These are phyloP conservation scores for Phaseolus lunatus DNA, from an alignment of 306 rosid species.

Conservation along the genomic window DNA sequence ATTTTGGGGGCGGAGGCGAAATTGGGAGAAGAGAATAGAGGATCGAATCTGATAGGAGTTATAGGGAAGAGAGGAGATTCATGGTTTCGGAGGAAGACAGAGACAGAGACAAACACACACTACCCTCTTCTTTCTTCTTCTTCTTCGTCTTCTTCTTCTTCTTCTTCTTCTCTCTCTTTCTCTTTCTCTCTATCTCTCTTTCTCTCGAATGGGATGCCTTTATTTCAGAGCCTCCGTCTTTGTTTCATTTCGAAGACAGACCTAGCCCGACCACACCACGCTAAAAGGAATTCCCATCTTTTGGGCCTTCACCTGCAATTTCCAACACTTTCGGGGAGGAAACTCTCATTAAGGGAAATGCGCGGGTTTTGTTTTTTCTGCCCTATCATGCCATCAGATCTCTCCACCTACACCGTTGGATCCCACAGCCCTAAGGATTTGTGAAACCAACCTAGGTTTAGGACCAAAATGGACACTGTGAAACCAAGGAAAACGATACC, in stretches of 20 bases:
- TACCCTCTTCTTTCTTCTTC: slow-evolving; percentile 7
- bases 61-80: slow-evolving; percentile 43
- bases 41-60: slow-evolving; percentile 51
- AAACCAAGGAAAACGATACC: no score
- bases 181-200: slow-evolving; percentile 27
- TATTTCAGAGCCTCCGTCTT: slow-evolving; percentile 44
- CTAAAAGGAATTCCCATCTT: slow-evolving; percentile 17
- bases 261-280: slow-evolving; percentile 43
- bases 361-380: neutral
- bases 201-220: slow-evolving; percentile 18
- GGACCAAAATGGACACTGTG: neutral
- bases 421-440: neutral
- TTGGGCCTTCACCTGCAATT: slow-evolving; percentile 22
- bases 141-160: neutral
- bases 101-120: no score
- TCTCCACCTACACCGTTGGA: slow-evolving; percentile 12
- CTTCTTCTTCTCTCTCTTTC: slow-evolving; percentile 15
- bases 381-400: neutral
- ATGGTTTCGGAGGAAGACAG: neutral
- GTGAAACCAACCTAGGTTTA: slow-evolving; percentile 24
- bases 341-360: neutral
- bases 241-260: slow-evolving; percentile 46
- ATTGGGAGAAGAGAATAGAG: slow-evolving; percentile 43
- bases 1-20: slow-evolving; percentile 35
- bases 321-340: neutral